phyloP scores from a whole-genome alignment of 352 stramenopile species.

The Phytophthora niederhauseri region DNA sequence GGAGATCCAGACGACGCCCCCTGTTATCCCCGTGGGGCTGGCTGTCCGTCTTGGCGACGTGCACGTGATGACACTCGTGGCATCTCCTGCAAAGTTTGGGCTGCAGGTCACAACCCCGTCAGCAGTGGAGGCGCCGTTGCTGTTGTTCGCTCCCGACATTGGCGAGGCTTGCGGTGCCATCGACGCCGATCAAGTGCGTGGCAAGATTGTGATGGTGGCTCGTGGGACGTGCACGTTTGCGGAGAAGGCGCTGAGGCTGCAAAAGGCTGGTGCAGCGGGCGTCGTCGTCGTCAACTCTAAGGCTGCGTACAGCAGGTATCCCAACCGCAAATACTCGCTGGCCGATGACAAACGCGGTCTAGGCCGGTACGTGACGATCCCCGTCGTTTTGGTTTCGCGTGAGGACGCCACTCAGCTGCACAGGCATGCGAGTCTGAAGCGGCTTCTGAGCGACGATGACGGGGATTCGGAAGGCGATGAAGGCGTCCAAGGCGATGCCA shows the following conservation, averaged over 20 bases:
- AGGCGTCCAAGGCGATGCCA: constrained; percentile 1
- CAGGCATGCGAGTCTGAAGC: constrained; percentile 29
- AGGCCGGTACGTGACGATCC: constrained; percentile 62
- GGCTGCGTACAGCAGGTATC: constrained; percentile 37
- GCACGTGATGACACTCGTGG: constrained; percentile 72
- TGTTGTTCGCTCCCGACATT: constrained; percentile 47
- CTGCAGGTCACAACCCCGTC: constrained; percentile 43
- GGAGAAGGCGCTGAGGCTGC: constrained; percentile 70
- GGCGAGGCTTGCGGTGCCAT: constrained; percentile 54
- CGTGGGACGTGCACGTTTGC: constrained; percentile 81
- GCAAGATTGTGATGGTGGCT: constrained; percentile 71
- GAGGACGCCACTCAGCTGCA: constrained; percentile 61
- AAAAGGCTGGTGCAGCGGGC: constrained; percentile 58
- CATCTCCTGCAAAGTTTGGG: constrained; percentile 73
- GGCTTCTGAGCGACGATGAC: constrained; percentile 17
- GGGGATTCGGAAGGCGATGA: not conserved
- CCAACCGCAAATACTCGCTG: constrained; percentile 68
- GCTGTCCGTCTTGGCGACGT: constrained; percentile 62
- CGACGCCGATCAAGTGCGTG: constrained; percentile 41
- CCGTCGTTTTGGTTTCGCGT: constrained; percentile 67
- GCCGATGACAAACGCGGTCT: constrained; percentile 56
- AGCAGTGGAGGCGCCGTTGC: constrained; percentile 63
- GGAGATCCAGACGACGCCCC: constrained; percentile 11
- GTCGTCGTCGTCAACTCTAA: constrained; percentile 81
- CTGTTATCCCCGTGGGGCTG: constrained; percentile 53